A percentile compares a stretch with the other conserved stretches of the same genome.
phyloP scores from a whole-genome alignment of 768 basidiomycete species.

The Suillus lakei region DNA sequence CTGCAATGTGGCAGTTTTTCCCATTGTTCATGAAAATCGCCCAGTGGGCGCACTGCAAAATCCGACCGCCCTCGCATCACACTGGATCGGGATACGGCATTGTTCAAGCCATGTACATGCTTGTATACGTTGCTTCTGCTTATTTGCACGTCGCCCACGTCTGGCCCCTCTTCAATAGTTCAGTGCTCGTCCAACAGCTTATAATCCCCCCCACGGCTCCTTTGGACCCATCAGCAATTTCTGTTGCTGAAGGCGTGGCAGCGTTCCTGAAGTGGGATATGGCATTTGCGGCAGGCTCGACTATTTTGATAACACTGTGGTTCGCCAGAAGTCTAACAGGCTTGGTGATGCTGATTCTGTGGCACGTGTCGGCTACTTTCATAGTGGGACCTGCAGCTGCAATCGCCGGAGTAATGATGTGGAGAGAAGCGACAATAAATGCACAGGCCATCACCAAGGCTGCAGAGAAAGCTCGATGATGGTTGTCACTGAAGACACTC shows the following conservation, averaged over 20 bases:
- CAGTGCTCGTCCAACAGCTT: neutral
- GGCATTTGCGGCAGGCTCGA: conserved; percentile 41
- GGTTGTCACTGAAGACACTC: neutral
- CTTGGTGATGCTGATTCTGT: conserved; percentile 37
- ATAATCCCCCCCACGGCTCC: conserved; percentile 10
- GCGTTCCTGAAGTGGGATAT: conserved; percentile 56
- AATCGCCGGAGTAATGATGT: conserved; percentile 47
- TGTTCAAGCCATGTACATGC: conserved; percentile 12
- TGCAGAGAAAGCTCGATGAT: neutral
- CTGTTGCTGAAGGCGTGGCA: conserved; percentile 16
- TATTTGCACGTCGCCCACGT: conserved; percentile 26
- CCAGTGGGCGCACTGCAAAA: conserved; percentile 39
- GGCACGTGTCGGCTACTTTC: conserved; percentile 45
- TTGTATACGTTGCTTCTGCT: conserved; percentile 25
- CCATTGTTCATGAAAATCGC: conserved; percentile 48
- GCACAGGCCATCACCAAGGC: neutral
- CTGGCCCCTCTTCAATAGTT: neutral
- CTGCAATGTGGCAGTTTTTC: conserved; percentile 56
- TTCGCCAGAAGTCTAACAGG: conserved; percentile 41
- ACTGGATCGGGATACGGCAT: conserved; percentile 9
- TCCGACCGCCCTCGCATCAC: conserved; percentile 26
- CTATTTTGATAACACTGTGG: conserved; percentile 51
- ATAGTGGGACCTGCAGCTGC: conserved; percentile 54
- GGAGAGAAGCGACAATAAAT: conserved; percentile 44
- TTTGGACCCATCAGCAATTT: neutral